Percentiles rank a stretch among this genome's conserved stretches.
phyloP scores from a whole-genome alignment of 768 basidiomycete genomes.

The Termitomyces sp. region DNA sequence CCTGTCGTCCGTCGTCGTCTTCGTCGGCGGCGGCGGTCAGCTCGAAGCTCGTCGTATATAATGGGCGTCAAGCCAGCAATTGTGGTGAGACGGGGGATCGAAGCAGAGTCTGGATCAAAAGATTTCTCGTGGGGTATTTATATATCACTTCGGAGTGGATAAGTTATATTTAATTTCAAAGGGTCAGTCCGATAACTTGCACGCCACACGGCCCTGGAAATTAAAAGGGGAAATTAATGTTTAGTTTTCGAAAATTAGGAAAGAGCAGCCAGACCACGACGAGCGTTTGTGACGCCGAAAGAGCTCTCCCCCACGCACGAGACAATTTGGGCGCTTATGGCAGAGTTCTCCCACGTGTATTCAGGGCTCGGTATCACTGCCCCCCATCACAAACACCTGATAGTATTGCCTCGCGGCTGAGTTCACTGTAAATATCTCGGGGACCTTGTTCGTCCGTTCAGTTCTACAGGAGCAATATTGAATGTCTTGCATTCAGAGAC shows the following conservation, averaged over 20 bases:
- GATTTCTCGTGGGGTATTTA: conserved; percentile 12
- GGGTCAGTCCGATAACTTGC: background rate
- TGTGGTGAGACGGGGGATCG: conserved; percentile 2
- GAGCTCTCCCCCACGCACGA: too few species aligned
- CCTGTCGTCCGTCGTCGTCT: too few species aligned
- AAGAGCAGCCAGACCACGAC: conserved; percentile 8
- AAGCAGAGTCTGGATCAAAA: conserved; percentile 6
- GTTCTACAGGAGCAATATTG: background rate
- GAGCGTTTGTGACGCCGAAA: background rate
- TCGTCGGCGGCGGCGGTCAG: background rate
- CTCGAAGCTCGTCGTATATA: background rate
- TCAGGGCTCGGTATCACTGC: too few species aligned
- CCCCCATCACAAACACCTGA: too few species aligned
- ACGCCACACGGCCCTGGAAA: conserved; percentile 6
- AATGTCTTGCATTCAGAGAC: conserved; percentile 1
- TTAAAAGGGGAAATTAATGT: background rate
- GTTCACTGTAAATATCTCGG: background rate
- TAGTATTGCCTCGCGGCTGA: background rate
- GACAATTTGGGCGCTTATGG: conserved; percentile 9
- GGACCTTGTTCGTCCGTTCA: too few species aligned
- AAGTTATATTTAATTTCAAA: conserved; percentile 6
- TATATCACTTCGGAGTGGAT: conserved; percentile 11
- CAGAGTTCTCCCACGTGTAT: conserved; percentile 8
- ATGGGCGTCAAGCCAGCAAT: background rate
- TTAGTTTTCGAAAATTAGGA: background rate